These are phyloP conservation scores for Giardia duodenalis DNA, from an alignment of 208 protist species.

Conservation along the genomic window DNA sequence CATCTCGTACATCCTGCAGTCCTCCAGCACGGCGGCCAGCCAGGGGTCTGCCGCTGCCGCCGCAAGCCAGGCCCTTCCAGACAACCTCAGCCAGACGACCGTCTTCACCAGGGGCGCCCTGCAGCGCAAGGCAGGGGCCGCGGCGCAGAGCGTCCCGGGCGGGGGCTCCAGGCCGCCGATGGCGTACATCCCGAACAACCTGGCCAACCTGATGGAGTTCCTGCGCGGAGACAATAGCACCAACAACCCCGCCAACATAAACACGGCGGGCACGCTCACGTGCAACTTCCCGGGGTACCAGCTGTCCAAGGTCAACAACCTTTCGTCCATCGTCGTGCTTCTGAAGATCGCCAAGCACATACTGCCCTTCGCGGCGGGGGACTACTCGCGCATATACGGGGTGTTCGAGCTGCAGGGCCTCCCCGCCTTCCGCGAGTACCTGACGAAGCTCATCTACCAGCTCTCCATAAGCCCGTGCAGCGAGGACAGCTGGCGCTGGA, in stretches of 20 bases:
- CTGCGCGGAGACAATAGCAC: not conserved
- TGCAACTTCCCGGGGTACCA: conserved; percentile 18
- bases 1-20: not conserved
- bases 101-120: not conserved
- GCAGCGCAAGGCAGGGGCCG: not conserved
- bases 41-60: not conserved
- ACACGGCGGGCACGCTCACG: not conserved
- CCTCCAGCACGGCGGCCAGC: not conserved
- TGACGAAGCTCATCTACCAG: conserved; percentile 1
- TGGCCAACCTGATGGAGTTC: conserved; percentile 8
- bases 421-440: not conserved
- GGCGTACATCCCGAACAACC: not conserved
- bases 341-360: not conserved
- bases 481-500: not conserved
- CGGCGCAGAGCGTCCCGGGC: not conserved
- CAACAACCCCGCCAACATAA: not conserved
- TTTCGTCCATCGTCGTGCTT: not conserved
- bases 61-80: not conserved
- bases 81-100: not conserved
- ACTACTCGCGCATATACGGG: not conserved
- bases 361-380: not conserved
- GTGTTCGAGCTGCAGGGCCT: not conserved
- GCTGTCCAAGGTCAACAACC: not conserved
- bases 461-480: not conserved
- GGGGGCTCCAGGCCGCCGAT: not conserved